Conservation (phyloP, 2,329 filamentous ascomycete genomes). For the Thielaviopsis euricoi region DNA sequence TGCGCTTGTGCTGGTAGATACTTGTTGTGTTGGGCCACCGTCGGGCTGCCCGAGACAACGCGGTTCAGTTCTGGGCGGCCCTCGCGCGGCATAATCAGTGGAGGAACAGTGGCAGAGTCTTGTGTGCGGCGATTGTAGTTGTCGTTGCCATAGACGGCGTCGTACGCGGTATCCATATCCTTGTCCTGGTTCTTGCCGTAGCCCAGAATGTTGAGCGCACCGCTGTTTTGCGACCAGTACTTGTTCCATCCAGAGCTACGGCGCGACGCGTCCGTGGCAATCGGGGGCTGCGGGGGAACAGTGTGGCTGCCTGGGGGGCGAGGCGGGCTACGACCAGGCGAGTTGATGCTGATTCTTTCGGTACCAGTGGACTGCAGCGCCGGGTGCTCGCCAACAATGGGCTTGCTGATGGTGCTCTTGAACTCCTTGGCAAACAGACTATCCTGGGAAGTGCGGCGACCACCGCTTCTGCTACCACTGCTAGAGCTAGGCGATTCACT, state of each 20-base stretch:
- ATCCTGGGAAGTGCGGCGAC: constrained; percentile 29
- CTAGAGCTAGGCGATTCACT: background rate
- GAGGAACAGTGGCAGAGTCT: constrained; percentile 54
- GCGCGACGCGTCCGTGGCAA: constrained; percentile 26
- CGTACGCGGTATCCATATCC: constrained; percentile 25
- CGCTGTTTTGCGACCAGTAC: constrained; percentile 59
- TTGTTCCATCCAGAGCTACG: constrained; percentile 61
- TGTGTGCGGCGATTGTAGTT: constrained; percentile 36
- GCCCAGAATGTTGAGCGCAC: constrained; percentile 46
- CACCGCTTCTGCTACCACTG: constrained; percentile 35
- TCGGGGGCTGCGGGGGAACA: constrained; percentile 12
- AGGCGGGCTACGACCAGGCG: constrained; percentile 8
- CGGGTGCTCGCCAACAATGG: constrained; percentile 29
- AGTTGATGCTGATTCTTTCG: constrained; percentile 9
- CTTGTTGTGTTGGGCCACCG: constrained; percentile 42
- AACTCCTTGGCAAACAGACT: constrained; percentile 46
- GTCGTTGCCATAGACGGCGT: constrained; percentile 30
- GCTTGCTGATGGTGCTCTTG: constrained; percentile 46
- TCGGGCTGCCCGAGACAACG: constrained; percentile 54
- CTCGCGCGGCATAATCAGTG: constrained; percentile 42
- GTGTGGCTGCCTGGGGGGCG: constrained; percentile 3
- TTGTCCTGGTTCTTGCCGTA: constrained; percentile 37
- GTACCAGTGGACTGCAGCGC: background rate
- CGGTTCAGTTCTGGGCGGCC: constrained; percentile 45
- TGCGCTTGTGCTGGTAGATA: constrained; percentile 32